Base-by-base conservation (phyloP, 2,329 filamentous ascomycete genomes). In the Aspergillus bombycis region DNA sequence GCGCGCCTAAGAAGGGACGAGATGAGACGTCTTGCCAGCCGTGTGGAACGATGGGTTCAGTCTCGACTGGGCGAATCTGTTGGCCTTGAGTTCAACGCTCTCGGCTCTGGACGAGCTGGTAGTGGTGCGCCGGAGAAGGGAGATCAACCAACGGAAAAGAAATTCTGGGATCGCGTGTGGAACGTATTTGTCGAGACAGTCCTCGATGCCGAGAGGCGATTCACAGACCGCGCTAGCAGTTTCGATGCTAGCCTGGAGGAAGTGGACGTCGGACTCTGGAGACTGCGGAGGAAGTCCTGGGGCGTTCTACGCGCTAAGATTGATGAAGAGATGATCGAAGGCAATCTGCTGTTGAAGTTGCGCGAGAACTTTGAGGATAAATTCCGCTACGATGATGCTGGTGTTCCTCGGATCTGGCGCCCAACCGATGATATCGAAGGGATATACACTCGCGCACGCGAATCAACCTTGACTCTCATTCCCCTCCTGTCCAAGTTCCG, bases 291-390 rank as follows among this genome's bases (percentile, higher is more conserved):
- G 67, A 98, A 98, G 84, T 95, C 92, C 65, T 99, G 95, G 95
- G 90, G 90, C 46, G 94, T 94, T 16, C 84, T 99, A 65, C 88
- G 92, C 53, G 90, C 93, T 64, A 95, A 92, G 82, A 91, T 99
- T 66, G 94, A 98, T 41, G 95, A 99, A 75, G 95, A 99, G 79
- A 92, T 97, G 75, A 96, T 96, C 89, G 95, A 98, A 80, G 94
- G 94, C 72, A 99, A 98, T 75, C 89, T 99, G 60, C 83, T 98
- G 38, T 84, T 98, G 70, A 99, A 99, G 83, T 87, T 99, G 58
- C 89, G 95, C 41, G 95, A 99, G 79, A 98, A 97, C 81, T 99
- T 99, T 70, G 95, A 99, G 80, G 95, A 99, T 82, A 97, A 97
- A 80, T 99, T 99, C 86, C 90, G 95, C 67, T 99, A 99, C 73